Conservation (phyloP, 306 rosid genomes). For the Cicer yamashitae region DNA sequence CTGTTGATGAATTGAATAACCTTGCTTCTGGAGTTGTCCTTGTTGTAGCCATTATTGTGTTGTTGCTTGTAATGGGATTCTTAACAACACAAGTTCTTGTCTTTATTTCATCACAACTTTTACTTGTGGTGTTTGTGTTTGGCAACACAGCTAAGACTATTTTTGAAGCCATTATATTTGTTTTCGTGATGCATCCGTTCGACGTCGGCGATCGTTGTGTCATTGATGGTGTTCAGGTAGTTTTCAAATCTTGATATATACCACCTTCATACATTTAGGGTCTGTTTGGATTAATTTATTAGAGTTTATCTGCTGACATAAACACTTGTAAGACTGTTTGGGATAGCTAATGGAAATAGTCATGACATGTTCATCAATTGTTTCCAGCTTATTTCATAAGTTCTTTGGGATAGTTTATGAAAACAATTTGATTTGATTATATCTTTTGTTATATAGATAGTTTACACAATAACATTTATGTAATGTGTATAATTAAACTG, state of each 20-base stretch:
- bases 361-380: not conserved
- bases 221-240: constrained; percentile 88
- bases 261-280: not conserved
- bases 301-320: not conserved
- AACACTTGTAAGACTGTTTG: not conserved
- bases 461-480: no score
- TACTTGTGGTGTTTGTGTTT: constrained; percentile 72
- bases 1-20: constrained; percentile 77
- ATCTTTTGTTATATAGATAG: no score
- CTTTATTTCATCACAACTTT: constrained; percentile 81
- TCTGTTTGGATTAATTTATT: not conserved
- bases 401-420: not conserved
- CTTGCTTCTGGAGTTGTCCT: constrained; percentile 60
- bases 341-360: not conserved
- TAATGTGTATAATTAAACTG: no score
- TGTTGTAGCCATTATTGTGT: constrained; percentile 56
- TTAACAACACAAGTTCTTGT: constrained; percentile 76
- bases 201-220: constrained; percentile 95
- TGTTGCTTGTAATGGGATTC: constrained; percentile 78
- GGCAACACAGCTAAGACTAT: constrained; percentile 75
- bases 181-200: constrained; percentile 87
- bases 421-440: not conserved
- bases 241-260: constrained; percentile 23
- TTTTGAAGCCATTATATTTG: constrained; percentile 89
- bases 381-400: not conserved